A percentile compares a stretch with the other conserved stretches of the same genome.
phyloP scores from a whole-genome alignment of 169 alveolate species.

The Cryptosporidium viatorum region DNA sequence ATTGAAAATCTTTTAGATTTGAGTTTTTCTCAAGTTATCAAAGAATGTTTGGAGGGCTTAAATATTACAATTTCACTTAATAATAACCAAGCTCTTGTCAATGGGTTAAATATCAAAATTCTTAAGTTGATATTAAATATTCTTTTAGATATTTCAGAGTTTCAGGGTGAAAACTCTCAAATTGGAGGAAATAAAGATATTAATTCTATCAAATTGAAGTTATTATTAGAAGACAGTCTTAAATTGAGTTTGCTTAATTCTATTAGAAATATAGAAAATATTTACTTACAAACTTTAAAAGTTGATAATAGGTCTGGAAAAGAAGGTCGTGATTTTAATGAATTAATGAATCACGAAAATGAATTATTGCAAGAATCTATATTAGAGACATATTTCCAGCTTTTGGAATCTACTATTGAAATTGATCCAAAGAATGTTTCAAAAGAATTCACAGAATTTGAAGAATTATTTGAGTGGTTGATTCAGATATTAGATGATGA shows the following conservation, averaged over 20 bases:
- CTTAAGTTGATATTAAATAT: slow-evolving; percentile 26
- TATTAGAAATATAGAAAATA: not conserved
- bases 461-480: slow-evolving; percentile 25
- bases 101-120: not conserved
- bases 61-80: not conserved
- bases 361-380: not conserved
- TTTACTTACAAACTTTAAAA: not conserved
- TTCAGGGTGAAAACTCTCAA: not conserved
- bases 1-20: not conserved
- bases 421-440: slow-evolving; percentile 41
- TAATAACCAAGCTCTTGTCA: not conserved
- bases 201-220: not conserved
- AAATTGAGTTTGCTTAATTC: not conserved
- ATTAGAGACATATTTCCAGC: slow-evolving; percentile 1
- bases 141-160: slow-evolving; percentile 42
- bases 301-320: not conserved
- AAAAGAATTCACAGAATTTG: not conserved
- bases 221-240: not conserved
- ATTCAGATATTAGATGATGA: slow-evolving; percentile 4
- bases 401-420: slow-evolving; percentile 40
- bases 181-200: not conserved
- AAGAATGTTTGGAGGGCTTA: not conserved
- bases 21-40: not conserved
- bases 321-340: not conserved
- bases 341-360: not conserved